Conservation (phyloP, 805 yeast species). For the Sungouiella blattae region DNA sequence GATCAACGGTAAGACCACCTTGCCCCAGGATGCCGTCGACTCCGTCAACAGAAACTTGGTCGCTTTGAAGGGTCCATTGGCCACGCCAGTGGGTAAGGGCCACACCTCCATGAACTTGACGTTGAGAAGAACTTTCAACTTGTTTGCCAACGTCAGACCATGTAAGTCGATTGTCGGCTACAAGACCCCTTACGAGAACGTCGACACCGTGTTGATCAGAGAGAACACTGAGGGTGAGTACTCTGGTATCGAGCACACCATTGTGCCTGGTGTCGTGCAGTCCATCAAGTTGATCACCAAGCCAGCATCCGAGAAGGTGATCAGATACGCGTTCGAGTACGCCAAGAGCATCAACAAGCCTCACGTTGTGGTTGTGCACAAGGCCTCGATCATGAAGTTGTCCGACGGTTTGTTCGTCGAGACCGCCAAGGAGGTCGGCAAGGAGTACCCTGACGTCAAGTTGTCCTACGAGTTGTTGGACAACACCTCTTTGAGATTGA, state of each 20-base stretch:
- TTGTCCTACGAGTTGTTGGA: slow-evolving; percentile 86
- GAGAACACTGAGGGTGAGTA: slow-evolving; percentile 99
- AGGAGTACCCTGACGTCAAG: slow-evolving; percentile 88
- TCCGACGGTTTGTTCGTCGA: slow-evolving; percentile 96
- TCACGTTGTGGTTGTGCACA: slow-evolving; percentile 92
- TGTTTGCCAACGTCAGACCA: slow-evolving; percentile 97
- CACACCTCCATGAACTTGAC: slow-evolving; percentile 97
- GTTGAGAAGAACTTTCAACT: slow-evolving; percentile 91
- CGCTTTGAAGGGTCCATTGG: slow-evolving; percentile 97
- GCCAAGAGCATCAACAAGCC: slow-evolving; percentile 85
- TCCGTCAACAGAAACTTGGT: slow-evolving; percentile 90
- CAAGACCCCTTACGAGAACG: slow-evolving; percentile 85
- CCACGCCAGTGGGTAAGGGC: slow-evolving; percentile 98
- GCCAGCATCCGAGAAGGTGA: slow-evolving; percentile 94
- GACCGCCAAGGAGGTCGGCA: slow-evolving; percentile 83
- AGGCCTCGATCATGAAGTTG: slow-evolving; percentile 96
- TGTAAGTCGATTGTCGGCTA: slow-evolving; percentile 91
- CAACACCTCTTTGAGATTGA: slow-evolving; percentile 89
- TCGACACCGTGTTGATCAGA: slow-evolving; percentile 93
- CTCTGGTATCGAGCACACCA: slow-evolving; percentile 97
- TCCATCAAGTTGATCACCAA: slow-evolving; percentile 95
- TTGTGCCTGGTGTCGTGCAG: slow-evolving; percentile 98
- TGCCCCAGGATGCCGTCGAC: slow-evolving; percentile 88
- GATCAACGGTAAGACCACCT: slow-evolving; percentile 87
- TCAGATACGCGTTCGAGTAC: slow-evolving; percentile 95